Conservation (phyloP, 305 asterid species). For the Fraxinus dipetala region DNA sequence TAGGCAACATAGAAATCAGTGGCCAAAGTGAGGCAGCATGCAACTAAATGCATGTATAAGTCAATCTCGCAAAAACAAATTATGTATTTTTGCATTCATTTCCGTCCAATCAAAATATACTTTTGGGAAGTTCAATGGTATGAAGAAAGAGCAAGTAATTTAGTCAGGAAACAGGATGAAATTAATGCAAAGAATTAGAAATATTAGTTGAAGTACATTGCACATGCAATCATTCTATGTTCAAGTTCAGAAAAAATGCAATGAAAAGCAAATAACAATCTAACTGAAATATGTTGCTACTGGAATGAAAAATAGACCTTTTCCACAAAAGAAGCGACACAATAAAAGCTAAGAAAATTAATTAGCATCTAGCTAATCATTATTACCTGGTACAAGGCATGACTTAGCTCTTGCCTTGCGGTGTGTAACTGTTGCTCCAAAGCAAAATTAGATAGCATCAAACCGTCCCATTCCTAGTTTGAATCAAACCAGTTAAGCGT, state of each 20-base stretch:
- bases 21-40: background rate
- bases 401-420: constrained; percentile 97
- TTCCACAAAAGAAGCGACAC: constrained; percentile 4
- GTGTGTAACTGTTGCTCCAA: constrained; percentile 91
- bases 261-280: background rate
- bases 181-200: background rate
- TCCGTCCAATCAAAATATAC: background rate
- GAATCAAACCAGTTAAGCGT: constrained; percentile 16
- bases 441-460: constrained; percentile 97
- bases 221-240: background rate
- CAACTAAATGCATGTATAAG: background rate
- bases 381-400: constrained; percentile 87
- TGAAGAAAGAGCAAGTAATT: background rate
- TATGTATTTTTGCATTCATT: background rate
- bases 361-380: constrained; percentile 4
- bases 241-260: background rate
- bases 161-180: background rate
- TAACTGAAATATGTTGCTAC: background rate
- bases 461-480: constrained; percentile 89
- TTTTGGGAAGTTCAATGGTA: background rate
- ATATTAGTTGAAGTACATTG: background rate
- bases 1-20: constrained; percentile 9
- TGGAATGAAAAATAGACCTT: background rate
- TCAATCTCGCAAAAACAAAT: background rate
- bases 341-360: background rate